These are phyloP conservation scores for Cardamine chenopodiifolia DNA, from an alignment of 345 rosid genomes.

Conservation along the genomic window DNA sequence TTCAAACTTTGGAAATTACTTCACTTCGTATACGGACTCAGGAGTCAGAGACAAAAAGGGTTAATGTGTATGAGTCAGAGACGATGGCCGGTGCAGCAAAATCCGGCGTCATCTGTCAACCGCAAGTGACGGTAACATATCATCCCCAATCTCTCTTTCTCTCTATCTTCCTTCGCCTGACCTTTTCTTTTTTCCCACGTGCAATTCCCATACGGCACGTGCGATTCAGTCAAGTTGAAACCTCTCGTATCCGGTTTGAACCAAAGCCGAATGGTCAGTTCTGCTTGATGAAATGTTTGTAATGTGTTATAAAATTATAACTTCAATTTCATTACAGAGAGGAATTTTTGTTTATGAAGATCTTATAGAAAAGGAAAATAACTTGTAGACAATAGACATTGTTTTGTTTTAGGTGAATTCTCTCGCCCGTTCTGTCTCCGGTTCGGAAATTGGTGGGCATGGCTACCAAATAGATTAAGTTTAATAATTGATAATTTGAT, in stretches of 20 bases:
- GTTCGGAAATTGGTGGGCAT: neutral
- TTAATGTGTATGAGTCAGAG: neutral
- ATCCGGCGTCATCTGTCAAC: constrained; percentile 38
- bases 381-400: neutral
- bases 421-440: neutral
- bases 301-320: neutral
- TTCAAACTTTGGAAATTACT: constrained; percentile 6
- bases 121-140: constrained; percentile 37
- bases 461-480: neutral
- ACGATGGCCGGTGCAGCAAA: constrained; percentile 35
- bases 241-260: constrained; percentile 20
- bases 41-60: neutral
- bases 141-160: constrained; percentile 10
- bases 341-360: neutral
- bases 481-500: neutral
- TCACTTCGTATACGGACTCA: neutral
- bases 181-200: constrained; percentile 23
- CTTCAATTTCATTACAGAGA: neutral
- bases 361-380: neutral
- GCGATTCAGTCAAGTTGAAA: constrained; percentile 22
- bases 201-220: constrained; percentile 20
- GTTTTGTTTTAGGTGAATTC: neutral
- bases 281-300: neutral
- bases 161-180: neutral
- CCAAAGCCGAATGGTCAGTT: constrained; percentile 23